Percentiles rank a stretch among this genome's conserved stretches.
Evolutionary conservation across 2,329 filamentous ascomycete species (phyloP).

Genomic region (Cercospora zeae-maydis): DNA sequence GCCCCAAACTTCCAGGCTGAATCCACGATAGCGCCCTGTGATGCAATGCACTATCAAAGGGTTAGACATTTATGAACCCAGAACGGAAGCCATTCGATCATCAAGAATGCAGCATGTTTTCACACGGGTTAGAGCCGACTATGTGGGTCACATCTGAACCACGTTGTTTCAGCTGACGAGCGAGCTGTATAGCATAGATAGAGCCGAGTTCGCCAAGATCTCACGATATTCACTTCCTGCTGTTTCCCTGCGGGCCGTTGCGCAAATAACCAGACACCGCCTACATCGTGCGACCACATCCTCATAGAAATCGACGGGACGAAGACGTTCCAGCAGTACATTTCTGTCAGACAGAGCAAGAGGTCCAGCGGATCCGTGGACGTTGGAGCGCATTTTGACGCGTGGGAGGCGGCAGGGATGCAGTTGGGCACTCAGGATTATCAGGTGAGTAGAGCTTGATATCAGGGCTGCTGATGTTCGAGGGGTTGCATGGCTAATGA

Average conservation of each 20-base stretch:
- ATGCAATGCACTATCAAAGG: too few species aligned
- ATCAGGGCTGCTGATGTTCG: neutral
- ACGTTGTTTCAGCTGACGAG: neutral
- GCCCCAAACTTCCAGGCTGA: neutral
- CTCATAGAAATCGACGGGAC: constrained; percentile 46
- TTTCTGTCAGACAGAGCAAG: constrained; percentile 51
- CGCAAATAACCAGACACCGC: neutral
- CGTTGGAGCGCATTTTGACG: constrained; percentile 51
- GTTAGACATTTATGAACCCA: too few species aligned
- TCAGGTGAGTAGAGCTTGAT: neutral
- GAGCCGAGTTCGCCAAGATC: neutral
- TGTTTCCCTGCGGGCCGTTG: neutral
- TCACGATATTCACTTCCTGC: neutral
- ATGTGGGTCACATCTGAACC: neutral
- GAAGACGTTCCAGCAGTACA: constrained; percentile 52
- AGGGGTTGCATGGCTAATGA: neutral
- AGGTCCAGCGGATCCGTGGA: constrained; percentile 51
- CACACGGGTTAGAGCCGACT: neutral
- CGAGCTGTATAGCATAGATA: neutral
- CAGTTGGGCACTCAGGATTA: constrained; percentile 15
- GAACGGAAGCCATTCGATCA: neutral
- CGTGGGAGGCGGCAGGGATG: constrained; percentile 40
- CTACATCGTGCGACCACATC: neutral
- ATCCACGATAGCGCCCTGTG: too few species aligned
- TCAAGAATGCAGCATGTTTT: too few species aligned